Evolutionary conservation across 1,284 basidiomycete genomes (phyloP), one percentile per base, ranked within the genome.

Genomic region (Tilletiaria anomala): DNA sequence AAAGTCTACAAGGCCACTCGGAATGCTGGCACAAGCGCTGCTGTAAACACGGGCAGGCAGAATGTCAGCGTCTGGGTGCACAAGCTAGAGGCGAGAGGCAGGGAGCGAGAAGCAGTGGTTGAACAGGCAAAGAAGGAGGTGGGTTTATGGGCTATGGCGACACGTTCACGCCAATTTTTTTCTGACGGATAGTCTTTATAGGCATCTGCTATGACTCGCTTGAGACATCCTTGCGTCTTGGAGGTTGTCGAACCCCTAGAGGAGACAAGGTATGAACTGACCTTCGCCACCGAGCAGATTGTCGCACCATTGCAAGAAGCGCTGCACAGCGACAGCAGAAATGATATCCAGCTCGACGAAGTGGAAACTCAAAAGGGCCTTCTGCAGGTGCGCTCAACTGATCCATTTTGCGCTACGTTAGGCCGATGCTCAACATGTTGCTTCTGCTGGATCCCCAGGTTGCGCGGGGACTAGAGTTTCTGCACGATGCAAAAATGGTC

Each of bases 191-290:
- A 8, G 14, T 33, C 32, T 16, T 15, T 11, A 6, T 61, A 94
- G 87, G 86, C 83, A 3, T 78, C 82, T 39, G 80, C 86, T 1
- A 71, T 96, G 20, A 79, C 84, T 17, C 77, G 82, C 48, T 70
- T 97, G 35, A 75, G 91, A 18, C 93, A 97, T 70, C 91, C 91
- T 2, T 91, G 83, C 52, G 80, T 99, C 42, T 73, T 99, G 77
- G 91, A 97, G 70, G 86, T 96, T 77, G 88, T 93, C 19, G 91
- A 99, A 69, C 89, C 91, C n/a, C 71, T 94, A 34, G 89, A 96
- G 68, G 91, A 97, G 66, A 83, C 87, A 0, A 62, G 70, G 38
- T 79, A 73, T 36, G 83, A 89, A 55, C 72, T 96, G 35, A 78
- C 82, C 16, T 97, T 94, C 59, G 91, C 89, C 1, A 94, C 91